phyloP scores from a whole-genome alignment of 2,329 filamentous ascomycete genomes.

The Zasmidium cellare region DNA sequence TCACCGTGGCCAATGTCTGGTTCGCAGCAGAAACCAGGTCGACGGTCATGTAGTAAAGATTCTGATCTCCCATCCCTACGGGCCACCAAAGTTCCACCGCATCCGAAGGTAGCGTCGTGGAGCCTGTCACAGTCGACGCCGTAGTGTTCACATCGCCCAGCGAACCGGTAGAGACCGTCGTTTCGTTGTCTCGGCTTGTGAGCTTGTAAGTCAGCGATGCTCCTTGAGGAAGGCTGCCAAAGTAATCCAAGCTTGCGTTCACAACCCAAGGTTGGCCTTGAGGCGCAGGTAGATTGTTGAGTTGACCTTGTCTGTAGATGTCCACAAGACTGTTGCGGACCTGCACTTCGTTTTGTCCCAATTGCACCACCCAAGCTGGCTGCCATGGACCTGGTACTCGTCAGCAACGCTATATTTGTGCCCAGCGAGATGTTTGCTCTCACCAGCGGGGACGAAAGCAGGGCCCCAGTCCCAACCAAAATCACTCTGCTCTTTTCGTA shows the following conservation, averaged over 20 bases:
- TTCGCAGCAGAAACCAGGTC: constrained; percentile 43
- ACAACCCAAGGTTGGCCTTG: constrained; percentile 60
- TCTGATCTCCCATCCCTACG: constrained; percentile 56
- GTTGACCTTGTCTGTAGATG: constrained; percentile 59
- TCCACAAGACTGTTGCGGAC: constrained; percentile 58
- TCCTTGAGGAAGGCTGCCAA: constrained; percentile 50
- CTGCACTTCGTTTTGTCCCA: constrained; percentile 46
- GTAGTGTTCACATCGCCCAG: constrained; percentile 45
- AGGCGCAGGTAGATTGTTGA: constrained; percentile 59
- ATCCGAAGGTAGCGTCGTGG: constrained; percentile 43
- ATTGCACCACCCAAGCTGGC: constrained; percentile 58
- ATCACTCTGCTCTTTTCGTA: constrained; percentile 63
- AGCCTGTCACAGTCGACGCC: constrained; percentile 51
- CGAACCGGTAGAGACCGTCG: constrained; percentile 38
- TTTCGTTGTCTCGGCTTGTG: constrained; percentile 45
- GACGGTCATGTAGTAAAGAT: constrained; percentile 58
- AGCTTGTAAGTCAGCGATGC: constrained; percentile 51
- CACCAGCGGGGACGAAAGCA: constrained; percentile 53
- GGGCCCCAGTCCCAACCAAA: constrained; percentile 61
- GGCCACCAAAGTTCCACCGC: constrained; percentile 63
- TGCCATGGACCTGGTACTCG: constrained; percentile 58
- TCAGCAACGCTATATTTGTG: not conserved
- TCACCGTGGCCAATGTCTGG: constrained; percentile 44
- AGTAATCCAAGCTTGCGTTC: constrained; percentile 60
- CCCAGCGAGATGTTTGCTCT: constrained; percentile 20